Base-by-base conservation (phyloP, 2,329 filamentous ascomycete genomes). In the Aspergillus jensenii region DNA sequence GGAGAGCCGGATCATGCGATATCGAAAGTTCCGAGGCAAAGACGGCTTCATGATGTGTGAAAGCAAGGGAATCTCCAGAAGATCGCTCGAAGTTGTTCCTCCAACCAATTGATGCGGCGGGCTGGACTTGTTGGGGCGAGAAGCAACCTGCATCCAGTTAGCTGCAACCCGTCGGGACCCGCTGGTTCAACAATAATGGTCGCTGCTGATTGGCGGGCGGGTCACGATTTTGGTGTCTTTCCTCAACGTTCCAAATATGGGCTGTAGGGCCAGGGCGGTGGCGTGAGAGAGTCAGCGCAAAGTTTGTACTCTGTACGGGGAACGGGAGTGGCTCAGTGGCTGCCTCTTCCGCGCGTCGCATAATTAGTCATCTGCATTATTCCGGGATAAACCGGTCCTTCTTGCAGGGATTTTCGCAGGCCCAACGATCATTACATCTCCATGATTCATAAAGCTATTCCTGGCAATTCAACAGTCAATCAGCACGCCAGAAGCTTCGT, bases 1-100 rank as follows among this genome's bases (percentile, higher is more conserved):
- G 52, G 54, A 31, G 51, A 19, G 15, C 45, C 31, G 19, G 3
- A 68, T 71, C 67, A 70, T 65, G 12, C 40, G 52, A 19, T 39
- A 53, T 41, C 48, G 27, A 63, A 68, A 69, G 65, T 69, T 62
- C 69, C 68, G 65, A 69, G 68, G 67, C 63, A 31, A 45, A n/a
- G 14, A 52, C 15, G 27, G 43, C 15, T 54, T 17, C 56, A 14
- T 19, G 37, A 50, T 50, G 50, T 44, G 21, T 41, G 35, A 48
- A 8, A 46, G 52, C 11, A 27, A 50, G 27, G 19, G 44, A 11
- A 15, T n/a, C 40, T 19, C n/a, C 19, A 31, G 37, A 52, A 50
- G 47, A 56, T 52, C 54, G 12, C 35, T 37, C 12, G 19, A 46
- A 46, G 23, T n/a, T 23, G 19, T 23, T 7, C 19, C 14, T 53